A percentile compares a stretch with the other conserved stretches of the same genome.
phyloP scores from a whole-genome alignment of 2,329 filamentous ascomycete genomes.

The Neofusicoccum parvum region DNA sequence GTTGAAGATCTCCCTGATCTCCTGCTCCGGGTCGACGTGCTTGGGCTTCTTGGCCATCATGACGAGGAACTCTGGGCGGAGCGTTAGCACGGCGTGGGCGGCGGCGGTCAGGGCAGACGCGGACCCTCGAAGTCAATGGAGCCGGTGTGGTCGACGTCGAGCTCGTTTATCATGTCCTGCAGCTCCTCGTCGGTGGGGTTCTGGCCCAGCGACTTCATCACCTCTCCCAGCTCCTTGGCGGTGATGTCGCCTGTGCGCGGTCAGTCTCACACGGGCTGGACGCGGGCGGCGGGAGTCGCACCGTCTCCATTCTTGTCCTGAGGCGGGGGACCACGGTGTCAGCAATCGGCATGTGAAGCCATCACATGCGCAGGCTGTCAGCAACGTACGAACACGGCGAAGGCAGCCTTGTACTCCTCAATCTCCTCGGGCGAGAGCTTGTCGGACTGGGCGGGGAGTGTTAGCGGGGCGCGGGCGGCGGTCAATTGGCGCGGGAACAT shows the following conservation, averaged over 20 bases:
- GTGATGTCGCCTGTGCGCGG: constrained; percentile 59
- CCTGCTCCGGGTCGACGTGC: constrained; percentile 63
- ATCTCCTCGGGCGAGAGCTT: constrained; percentile 99
- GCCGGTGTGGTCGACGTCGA: constrained; percentile 65
- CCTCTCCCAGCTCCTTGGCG: constrained; percentile 63
- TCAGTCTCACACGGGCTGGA: neutral
- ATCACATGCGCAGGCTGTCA: constrained; percentile 4
- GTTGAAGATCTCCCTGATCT: constrained; percentile 66
- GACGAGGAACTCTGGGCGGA: constrained; percentile 59
- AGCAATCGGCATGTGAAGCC: constrained; percentile 29
- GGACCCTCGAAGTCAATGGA: constrained; percentile 66
- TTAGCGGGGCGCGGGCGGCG: neutral
- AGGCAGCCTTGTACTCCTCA: constrained; percentile 99
- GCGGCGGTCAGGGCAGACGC: neutral
- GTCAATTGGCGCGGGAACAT: neutral
- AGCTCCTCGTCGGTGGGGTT: constrained; percentile 64
- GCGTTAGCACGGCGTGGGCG: neutral
- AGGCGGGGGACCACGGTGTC: neutral
- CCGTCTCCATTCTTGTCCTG: constrained; percentile 63
- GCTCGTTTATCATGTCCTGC: constrained; percentile 68
- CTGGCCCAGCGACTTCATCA: constrained; percentile 65
- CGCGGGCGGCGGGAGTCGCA: constrained; percentile 34
- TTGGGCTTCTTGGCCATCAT: constrained; percentile 67
- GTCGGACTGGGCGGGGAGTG: constrained; percentile 70
- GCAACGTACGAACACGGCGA: constrained; percentile 95